Base-by-base conservation (phyloP, 805 yeast species). In the Candida insectalens region DNA sequence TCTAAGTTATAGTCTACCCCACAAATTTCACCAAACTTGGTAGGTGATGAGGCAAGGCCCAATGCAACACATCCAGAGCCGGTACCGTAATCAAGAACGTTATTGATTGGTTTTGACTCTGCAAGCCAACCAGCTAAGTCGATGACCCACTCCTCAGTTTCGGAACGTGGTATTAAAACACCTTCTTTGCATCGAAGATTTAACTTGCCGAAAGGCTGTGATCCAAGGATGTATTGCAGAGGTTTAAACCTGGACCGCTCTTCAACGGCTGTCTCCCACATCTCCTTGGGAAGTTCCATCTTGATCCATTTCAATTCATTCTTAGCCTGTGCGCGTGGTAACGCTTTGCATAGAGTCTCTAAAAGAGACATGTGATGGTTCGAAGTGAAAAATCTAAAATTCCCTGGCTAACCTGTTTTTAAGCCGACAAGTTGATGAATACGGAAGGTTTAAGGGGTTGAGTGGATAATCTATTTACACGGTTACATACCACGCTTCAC, bases 151-250 rank as follows among this genome's bases (percentile, higher is more conserved):
- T 85, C 95, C 52, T 89, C 97, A 0, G 98, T 89, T 51, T 89
- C 98, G 81, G 89, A 77, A 32, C 98, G 59, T 0, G 98, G 97
- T 19, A 89, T 88, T 39, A 89, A 59, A 2, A 85, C 96, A 0
- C 75, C 75, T 1, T 60, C 61, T 19, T 55, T 46, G 46, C 95
- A 83, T 18, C 46, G 36, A 4, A 89, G 66, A 9, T 70, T 72
- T 32, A 89, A 50, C 2, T 53, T 47, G 0, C 92, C 94, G 61
- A 89, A 89, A 1, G 97, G 97, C 56, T 88, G 96, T 1, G 74
- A 58, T 0, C 92, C 87, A 7, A 89, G 59, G 8, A 89, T 71
- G 53, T 89, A 88, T 53, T 89, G 97, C 27, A 89, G 55, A 0
- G 98, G 97, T 6, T 66, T 71, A 4, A 65, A 61, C 9, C 51